phyloP scores from a whole-genome alignment of 441 rosid species.

The Pelargonium australe region DNA sequence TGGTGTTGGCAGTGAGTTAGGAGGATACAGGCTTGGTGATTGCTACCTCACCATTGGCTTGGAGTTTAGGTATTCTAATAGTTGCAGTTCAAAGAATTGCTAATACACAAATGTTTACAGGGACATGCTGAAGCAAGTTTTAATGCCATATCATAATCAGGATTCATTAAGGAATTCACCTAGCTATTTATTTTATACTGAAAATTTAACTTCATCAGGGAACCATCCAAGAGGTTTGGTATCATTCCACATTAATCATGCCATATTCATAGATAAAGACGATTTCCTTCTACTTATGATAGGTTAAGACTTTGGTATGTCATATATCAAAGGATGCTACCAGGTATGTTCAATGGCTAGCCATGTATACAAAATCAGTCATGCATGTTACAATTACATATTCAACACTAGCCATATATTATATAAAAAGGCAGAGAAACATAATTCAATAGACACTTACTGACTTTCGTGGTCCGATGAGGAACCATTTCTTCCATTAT shows the following conservation, averaged over 20 bases:
- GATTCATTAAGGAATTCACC: not conserved
- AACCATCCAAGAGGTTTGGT: not conserved
- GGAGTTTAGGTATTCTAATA: no score
- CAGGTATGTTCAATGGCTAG: slow-evolving; percentile 7
- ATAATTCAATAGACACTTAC: slow-evolving; percentile 51
- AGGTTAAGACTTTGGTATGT: not conserved
- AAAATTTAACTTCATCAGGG: slow-evolving; percentile 3
- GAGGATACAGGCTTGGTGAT: no score
- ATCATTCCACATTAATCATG: no score
- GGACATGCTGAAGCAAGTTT: not conserved
- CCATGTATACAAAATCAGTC: not conserved
- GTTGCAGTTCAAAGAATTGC: slow-evolving; percentile 8
- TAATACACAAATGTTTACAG: slow-evolving; percentile 4
- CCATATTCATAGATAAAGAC: not conserved
- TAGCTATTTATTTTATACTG: not conserved
- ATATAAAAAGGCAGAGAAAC: slow-evolving; percentile 11
- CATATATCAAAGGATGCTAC: not conserved
- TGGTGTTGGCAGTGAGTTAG: no score
- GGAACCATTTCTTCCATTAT: slow-evolving; percentile 82
- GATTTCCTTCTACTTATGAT: not conserved
- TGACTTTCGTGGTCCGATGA: slow-evolving; percentile 98
- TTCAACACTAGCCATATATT: slow-evolving; percentile 11
- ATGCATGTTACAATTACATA: not conserved
- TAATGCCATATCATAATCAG: not conserved
- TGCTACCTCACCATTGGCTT: no score